Conservation (phyloP, 805 yeast genomes). For the Barnettozyma siamensis region DNA sequence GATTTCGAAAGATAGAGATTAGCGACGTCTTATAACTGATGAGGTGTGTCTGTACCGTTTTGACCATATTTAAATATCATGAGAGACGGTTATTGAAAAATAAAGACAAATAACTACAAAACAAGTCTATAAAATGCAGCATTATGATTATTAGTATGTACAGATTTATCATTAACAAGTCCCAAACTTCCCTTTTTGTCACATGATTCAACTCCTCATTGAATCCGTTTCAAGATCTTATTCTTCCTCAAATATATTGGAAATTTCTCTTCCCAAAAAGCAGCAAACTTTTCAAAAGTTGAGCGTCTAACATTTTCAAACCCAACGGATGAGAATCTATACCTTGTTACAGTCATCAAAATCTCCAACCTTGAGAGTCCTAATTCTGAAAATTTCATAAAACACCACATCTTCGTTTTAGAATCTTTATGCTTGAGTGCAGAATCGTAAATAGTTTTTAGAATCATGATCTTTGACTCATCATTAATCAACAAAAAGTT, state of each 20-base stretch:
- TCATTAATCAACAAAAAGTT: constrained; percentile 12
- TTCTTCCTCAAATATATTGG: background rate
- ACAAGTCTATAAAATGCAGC: too few relatives aligned
- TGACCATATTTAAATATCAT: too few relatives aligned
- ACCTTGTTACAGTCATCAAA: constrained; percentile 11
- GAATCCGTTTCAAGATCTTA: background rate
- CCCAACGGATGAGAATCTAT: constrained; percentile 1
- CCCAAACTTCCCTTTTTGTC: too few relatives aligned
- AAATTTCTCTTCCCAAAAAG: constrained; percentile 16
- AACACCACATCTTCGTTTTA: constrained; percentile 14
- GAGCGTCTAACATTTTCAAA: background rate
- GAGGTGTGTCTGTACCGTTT: too few relatives aligned
- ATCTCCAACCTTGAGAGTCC: constrained; percentile 17
- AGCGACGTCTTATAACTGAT: too few relatives aligned
- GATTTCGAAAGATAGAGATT: too few relatives aligned
- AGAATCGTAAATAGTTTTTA: constrained; percentile 19
- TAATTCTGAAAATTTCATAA: constrained; percentile 12
- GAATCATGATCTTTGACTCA: constrained; percentile 10
- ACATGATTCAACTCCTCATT: too few relatives aligned
- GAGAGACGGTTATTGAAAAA: too few relatives aligned
- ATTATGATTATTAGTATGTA: too few relatives aligned
- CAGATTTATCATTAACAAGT: too few relatives aligned
- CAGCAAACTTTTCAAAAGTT: background rate
- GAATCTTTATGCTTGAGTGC: constrained; percentile 9
- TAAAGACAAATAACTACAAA: too few relatives aligned